These are phyloP conservation scores for Ceratocystis cacaofunesta DNA, from an alignment of 2,329 filamentous ascomycete species.

Conservation along the genomic window DNA sequence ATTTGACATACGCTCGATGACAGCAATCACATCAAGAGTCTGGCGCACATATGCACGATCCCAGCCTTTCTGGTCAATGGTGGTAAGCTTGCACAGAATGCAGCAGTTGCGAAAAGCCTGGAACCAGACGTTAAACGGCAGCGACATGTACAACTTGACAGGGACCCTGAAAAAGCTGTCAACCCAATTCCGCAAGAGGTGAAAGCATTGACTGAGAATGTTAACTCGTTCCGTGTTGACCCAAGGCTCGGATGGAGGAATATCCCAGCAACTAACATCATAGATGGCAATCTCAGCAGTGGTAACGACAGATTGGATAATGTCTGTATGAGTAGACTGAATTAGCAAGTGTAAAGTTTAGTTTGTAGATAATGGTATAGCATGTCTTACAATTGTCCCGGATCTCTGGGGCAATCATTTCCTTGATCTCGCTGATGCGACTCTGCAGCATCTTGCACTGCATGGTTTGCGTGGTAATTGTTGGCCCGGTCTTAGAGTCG, in stretches of 20 bases:
- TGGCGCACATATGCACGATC: conserved; percentile 9
- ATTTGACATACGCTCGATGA: conserved; percentile 8
- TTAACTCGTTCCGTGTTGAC: conserved; percentile 13
- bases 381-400: conserved; percentile 12
- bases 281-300: conserved; percentile 15
- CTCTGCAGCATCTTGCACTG: conserved; percentile 13
- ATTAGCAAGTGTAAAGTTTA: not conserved
- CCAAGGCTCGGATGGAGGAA: conserved; percentile 2
- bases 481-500: not conserved
- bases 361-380: not conserved
- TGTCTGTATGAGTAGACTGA: not conserved
- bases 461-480: conserved; percentile 12
- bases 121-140: conserved; percentile 16
- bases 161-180: conserved; percentile 10
- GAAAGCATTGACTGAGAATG: conserved; percentile 13
- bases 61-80: conserved; percentile 14
- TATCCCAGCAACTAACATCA: conserved; percentile 15
- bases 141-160: conserved; percentile 5
- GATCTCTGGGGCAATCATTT: not conserved
- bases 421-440: conserved; percentile 13
- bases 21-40: conserved; percentile 9
- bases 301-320: conserved; percentile 6
- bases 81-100: conserved; percentile 14
- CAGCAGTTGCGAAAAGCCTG: conserved; percentile 15
- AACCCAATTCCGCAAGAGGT: conserved; percentile 10